A percentile compares a stretch with the other conserved stretches of the same genome.
phyloP scores from a whole-genome alignment of 495 filamentous ascomycete genomes.

The Chaetomidium leptoderma region DNA sequence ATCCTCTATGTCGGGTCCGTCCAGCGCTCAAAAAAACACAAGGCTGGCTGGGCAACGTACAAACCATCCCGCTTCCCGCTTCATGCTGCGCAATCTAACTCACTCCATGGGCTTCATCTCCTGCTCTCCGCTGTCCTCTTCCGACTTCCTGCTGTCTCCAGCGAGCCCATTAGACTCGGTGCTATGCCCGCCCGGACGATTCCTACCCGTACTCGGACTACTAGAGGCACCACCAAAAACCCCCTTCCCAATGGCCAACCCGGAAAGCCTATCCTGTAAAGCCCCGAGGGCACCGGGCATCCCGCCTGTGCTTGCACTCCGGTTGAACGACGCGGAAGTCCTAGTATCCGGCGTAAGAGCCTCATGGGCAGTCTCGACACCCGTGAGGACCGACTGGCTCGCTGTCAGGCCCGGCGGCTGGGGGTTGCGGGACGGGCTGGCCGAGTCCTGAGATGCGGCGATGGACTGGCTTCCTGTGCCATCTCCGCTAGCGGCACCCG shows the following conservation, averaged over 20 bases:
- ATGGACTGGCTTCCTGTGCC: slow-evolving; percentile 23
- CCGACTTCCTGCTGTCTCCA: slow-evolving; percentile 1
- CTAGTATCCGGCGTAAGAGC: slow-evolving; percentile 35
- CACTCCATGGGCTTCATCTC: slow-evolving; percentile 34
- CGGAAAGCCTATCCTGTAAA: slow-evolving; percentile 46
- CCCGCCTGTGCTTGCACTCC: slow-evolving; percentile 41
- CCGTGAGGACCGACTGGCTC: slow-evolving; percentile 42
- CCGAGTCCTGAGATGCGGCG: slow-evolving; percentile 14
- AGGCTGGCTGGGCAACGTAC: not conserved
- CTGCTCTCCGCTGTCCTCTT: slow-evolving; percentile 21
- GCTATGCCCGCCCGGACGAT: slow-evolving; percentile 5
- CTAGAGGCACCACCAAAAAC: slow-evolving; percentile 24
- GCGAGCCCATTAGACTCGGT: not conserved
- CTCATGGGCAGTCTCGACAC: slow-evolving; percentile 40
- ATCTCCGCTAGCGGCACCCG: slow-evolving; percentile 11
- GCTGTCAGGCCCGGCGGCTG: slow-evolving; percentile 34
- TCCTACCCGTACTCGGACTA: slow-evolving; percentile 14
- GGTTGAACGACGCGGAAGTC: slow-evolving; percentile 32
- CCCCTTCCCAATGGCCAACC: slow-evolving; percentile 40
- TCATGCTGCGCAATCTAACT: not conserved
- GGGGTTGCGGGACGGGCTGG: slow-evolving; percentile 28
- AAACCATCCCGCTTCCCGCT: too few relatives aligned
- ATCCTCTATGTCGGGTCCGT: not conserved
- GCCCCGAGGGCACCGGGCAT: slow-evolving; percentile 38
- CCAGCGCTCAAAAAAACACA: not conserved